Evolutionary conservation across 2,329 filamentous ascomycete species (phyloP).

Genomic region (Neophaeococcomyces aloes): DNA sequence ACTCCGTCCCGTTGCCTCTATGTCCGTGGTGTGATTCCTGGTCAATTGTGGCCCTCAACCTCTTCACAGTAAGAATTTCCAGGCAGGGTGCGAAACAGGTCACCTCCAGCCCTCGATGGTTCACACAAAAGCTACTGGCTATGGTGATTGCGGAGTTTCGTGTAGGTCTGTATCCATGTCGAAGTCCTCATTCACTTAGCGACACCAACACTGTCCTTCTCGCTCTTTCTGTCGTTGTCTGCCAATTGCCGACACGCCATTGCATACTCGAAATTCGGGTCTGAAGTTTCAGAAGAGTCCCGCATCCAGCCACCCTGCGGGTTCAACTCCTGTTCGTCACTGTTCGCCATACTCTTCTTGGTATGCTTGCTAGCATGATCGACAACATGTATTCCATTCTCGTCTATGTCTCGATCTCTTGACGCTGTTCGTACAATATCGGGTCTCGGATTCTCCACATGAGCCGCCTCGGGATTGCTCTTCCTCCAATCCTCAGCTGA

Average conservation of each 20-base stretch:
- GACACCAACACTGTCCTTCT: slow-evolving; percentile 1
- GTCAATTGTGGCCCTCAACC: too few species aligned
- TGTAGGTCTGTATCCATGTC: too few species aligned
- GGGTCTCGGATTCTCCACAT: slow-evolving; percentile 13
- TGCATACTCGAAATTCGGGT: slow-evolving; percentile 19
- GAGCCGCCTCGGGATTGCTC: slow-evolving; percentile 4
- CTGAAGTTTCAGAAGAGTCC: slow-evolving; percentile 16
- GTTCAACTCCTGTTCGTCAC: slow-evolving; percentile 15
- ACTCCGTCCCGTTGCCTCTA: too few species aligned
- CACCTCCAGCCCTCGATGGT: too few species aligned
- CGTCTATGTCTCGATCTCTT: slow-evolving; percentile 19
- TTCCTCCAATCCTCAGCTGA: slow-evolving; percentile 10
- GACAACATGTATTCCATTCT: slow-evolving; percentile 15
- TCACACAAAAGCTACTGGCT: too few species aligned
- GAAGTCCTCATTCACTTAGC: too few species aligned
- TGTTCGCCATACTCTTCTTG: slow-evolving; percentile 10
- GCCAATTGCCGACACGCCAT: slow-evolving; percentile 19
- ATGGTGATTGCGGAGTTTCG: too few species aligned
- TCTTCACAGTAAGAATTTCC: too few species aligned
- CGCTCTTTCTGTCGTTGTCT: slow-evolving; percentile 11
- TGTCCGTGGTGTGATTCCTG: too few species aligned
- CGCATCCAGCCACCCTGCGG: slow-evolving; percentile 12
- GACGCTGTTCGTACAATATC: slow-evolving; percentile 17
- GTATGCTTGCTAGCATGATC: slow-evolving; percentile 12
- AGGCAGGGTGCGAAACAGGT: too few species aligned